Percentiles rank a stretch among this genome's conserved stretches.
Evolutionary conservation across 2,329 filamentous ascomycete species (phyloP).

Genomic region (Fusarium subglutinans): DNA sequence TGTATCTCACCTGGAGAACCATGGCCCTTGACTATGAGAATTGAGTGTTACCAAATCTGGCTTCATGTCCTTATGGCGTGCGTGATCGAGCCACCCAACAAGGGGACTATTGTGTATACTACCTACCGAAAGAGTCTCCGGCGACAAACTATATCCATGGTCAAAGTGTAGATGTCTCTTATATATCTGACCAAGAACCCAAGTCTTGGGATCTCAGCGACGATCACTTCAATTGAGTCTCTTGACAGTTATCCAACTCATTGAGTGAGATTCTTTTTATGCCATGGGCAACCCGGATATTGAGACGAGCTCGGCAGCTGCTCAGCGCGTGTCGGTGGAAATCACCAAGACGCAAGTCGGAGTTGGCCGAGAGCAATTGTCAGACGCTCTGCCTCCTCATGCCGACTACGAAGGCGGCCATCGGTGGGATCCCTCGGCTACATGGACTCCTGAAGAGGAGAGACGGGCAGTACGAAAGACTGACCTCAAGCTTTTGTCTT

Average conservation of each 20-base stretch:
- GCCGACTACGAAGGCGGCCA: constrained; percentile 53
- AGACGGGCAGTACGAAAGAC: constrained; percentile 63
- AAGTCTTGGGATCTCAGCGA: constrained; percentile 6
- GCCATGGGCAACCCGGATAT: constrained; percentile 43
- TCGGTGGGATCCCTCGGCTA: constrained; percentile 51
- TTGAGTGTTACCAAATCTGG: constrained; percentile 26
- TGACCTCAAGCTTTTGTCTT: constrained; percentile 52
- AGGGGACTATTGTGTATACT: background rate
- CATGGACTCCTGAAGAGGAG: constrained; percentile 68
- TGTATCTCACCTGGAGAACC: background rate
- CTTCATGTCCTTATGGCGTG: constrained; percentile 40
- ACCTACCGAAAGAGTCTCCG: background rate
- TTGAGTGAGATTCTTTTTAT: background rate
- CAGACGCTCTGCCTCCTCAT: constrained; percentile 43
- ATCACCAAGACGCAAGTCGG: constrained; percentile 40
- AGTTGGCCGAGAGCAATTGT: constrained; percentile 52
- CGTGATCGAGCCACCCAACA: constrained; percentile 34
- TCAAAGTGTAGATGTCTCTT: constrained; percentile 16
- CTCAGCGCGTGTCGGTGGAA: constrained; percentile 39
- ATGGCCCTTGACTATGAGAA: background rate
- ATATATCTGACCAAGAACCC: constrained; percentile 37
- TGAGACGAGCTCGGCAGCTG: constrained; percentile 40
- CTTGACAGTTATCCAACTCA: background rate
- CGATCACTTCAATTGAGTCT: background rate
- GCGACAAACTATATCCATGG: background rate